Evolutionary conservation across 1,284 basidiomycete genomes (phyloP), one percentile per base, ranked within the genome.

Genomic region (Baeospora myosura): DNA sequence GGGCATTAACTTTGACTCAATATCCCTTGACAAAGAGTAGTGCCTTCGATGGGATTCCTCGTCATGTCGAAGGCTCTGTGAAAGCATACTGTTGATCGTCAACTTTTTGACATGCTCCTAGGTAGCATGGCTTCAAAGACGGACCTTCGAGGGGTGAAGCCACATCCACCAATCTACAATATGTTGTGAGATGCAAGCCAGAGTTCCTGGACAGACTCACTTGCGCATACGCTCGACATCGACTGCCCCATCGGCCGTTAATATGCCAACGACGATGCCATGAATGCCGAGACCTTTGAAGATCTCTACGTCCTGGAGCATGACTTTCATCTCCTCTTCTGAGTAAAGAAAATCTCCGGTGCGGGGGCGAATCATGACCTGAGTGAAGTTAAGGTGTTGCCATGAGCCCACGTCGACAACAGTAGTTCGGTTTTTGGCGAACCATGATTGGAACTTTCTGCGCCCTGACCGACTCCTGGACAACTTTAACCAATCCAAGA

Each of bases 11-110:
- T n/a, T n/a, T n/a, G n/a, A n/a, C n/a, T n/a, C n/a, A n/a, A n/a
- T n/a, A n/a, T n/a, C n/a, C n/a, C n/a, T 29, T 29, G 4, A 18
- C 17, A 31, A 28, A 30, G 18, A 20, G 25, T 22, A 18, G 37
- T 44, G 76, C 84, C 77, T 65, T 73, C 64, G 36, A 63, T 57
- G 10, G 71, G 60, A 54, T 84, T 69, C 35, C 59, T 58, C 3
- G 76, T 74, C 78, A 89, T 78, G 55, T 90, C 88, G 52, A 89
- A 82, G 12, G 88, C 88, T 42, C 88, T 69, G 55, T 90, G 88
- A 56, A 90, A 90, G 49, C 83, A 88, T 24, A 88, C 87, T 88
- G 39, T 24, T 37, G 36, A 20, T n/a, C 25, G 29, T 40, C 38
- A 17, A 10, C 38, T 12, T 24, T 22, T 26, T 22, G 43, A 33